phyloP scores from a whole-genome alignment of 2,329 filamentous ascomycete genomes.

The Conoideocrella luteorostrata region DNA sequence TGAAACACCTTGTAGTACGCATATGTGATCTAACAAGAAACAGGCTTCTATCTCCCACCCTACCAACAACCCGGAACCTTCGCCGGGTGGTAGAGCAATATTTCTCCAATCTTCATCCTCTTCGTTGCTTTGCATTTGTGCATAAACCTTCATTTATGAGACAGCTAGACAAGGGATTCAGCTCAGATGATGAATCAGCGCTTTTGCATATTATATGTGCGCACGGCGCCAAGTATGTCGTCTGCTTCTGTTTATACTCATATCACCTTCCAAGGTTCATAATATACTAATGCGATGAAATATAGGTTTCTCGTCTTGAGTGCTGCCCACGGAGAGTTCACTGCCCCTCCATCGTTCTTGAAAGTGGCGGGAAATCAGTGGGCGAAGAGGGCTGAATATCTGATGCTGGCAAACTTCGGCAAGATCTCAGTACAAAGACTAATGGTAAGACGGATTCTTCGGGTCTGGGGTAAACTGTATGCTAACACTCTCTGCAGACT shows the following conservation, averaged over 20 bases:
- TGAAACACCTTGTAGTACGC: slow-evolving; percentile 1
- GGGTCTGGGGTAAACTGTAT: neutral
- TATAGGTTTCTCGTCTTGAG: slow-evolving; percentile 28
- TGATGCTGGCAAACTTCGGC: slow-evolving; percentile 31
- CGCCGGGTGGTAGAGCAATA: slow-evolving; percentile 31
- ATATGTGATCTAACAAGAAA: neutral
- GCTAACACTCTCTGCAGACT: slow-evolving; percentile 19
- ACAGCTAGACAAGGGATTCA: slow-evolving; percentile 30
- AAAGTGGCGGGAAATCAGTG: slow-evolving; percentile 29
- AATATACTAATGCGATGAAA: neutral
- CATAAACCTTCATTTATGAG: slow-evolving; percentile 33
- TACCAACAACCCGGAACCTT: slow-evolving; percentile 27
- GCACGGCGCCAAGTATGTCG: slow-evolving; percentile 30
- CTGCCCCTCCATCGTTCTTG: slow-evolving; percentile 22
- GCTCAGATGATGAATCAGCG: slow-evolving; percentile 29
- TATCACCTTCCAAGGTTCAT: neutral
- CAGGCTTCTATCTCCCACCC: slow-evolving; percentile 27
- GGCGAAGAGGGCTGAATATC: slow-evolving; percentile 30
- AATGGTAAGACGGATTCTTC: slow-evolving; percentile 23
- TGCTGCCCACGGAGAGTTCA: slow-evolving; percentile 23
- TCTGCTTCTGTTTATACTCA: slow-evolving; percentile 2
- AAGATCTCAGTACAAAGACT: slow-evolving; percentile 32
- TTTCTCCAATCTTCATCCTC: slow-evolving; percentile 33
- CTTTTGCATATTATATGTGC: slow-evolving; percentile 31
- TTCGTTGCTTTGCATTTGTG: slow-evolving; percentile 34